Evolutionary conservation across 2,329 filamentous ascomycete species (phyloP), one percentile per base, ranked within the genome.

Genomic region (Colletotrichum spinosum): DNA sequence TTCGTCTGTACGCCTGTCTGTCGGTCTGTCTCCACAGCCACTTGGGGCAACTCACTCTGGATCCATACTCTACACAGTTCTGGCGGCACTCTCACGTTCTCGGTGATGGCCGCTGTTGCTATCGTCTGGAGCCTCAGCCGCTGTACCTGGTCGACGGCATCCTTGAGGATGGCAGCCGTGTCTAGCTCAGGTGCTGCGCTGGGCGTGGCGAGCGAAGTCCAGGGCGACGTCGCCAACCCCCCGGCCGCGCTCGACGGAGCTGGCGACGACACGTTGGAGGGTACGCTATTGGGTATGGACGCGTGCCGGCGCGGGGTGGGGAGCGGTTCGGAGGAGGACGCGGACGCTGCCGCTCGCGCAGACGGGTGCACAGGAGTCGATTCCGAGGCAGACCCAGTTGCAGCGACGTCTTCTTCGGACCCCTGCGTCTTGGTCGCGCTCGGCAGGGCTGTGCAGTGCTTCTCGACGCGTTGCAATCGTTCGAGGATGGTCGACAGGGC

Each of bases 111-210:
- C 0, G 69, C 68, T 0, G 67, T 57, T 6, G 70, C 69, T 33
- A 72, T 68, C 1, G 59, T 60, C 38, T 70, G 68, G n/a, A 70
- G 60, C 35, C 70, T 70, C 48, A 73, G 38, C 39, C 70, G 69
- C 39, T 75, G 70, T 2, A 76, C 72, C 34, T 68, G 70, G 45
- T 72, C 69, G 3, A 76, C 69, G 8, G 74, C 74, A 65, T 75
- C 67, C 41, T 72, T 74, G 3, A 76, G 55, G 35, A 74, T 62
- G 4, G 72, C 69, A 8, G 72, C 70, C 0, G 70, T 70, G 6
- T 64, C 60, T 1, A 60, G 38, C 33, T 64, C 60, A 8, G 50
- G n/a, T 9, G 50, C 11, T 1, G 37, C 42, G 15, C 38, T 54
- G 6, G 55, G 50, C 0, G 60, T 60, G 7, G 55, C 55, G 9